Percentiles rank a stretch among this genome's conserved stretches.
Evolutionary conservation across 768 basidiomycete species (phyloP).

Genomic region (Ramaria sp.): DNA sequence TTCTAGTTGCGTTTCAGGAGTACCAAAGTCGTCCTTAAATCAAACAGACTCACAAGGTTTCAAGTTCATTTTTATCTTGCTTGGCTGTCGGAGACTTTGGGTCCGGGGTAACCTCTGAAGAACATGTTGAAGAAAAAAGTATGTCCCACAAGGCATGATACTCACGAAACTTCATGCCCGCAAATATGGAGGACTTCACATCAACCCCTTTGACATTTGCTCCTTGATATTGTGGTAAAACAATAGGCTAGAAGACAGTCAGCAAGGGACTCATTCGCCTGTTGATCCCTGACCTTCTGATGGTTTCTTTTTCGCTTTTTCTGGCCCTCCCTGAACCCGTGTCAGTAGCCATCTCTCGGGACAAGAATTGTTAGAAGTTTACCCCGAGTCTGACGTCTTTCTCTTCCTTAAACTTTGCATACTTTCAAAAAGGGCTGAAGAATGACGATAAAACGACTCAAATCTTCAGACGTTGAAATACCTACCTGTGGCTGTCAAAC

Average conservation of each 20-base stretch:
- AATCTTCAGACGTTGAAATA: conserved; percentile 5
- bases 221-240: conserved; percentile 60
- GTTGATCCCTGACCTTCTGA: conserved; percentile 30
- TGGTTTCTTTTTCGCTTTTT: conserved; percentile 49
- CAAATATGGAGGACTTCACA: conserved; percentile 56
- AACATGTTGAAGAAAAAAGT: conserved; percentile 3
- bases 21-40: neutral
- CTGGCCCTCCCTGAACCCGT: conserved; percentile 25
- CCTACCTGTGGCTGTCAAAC: conserved; percentile 58
- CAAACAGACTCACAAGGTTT: conserved; percentile 39
- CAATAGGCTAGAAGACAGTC: conserved; percentile 30
- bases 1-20: conserved; percentile 29
- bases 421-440: conserved; percentile 46
- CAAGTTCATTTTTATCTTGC: conserved; percentile 59
- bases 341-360: neutral
- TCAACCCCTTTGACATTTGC: conserved; percentile 49
- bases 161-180: conserved; percentile 73
- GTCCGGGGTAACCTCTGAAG: conserved; percentile 62
- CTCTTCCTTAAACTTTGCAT: conserved; percentile 59
- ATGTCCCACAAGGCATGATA: conserved; percentile 3
- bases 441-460: neutral
- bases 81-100: conserved; percentile 59
- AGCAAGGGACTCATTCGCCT: neutral
- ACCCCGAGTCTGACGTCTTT: conserved; percentile 45
- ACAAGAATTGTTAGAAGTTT: conserved; percentile 6